Base-by-base conservation (phyloP, 352 stramenopile species). In the Phytopythium delawarense region DNA sequence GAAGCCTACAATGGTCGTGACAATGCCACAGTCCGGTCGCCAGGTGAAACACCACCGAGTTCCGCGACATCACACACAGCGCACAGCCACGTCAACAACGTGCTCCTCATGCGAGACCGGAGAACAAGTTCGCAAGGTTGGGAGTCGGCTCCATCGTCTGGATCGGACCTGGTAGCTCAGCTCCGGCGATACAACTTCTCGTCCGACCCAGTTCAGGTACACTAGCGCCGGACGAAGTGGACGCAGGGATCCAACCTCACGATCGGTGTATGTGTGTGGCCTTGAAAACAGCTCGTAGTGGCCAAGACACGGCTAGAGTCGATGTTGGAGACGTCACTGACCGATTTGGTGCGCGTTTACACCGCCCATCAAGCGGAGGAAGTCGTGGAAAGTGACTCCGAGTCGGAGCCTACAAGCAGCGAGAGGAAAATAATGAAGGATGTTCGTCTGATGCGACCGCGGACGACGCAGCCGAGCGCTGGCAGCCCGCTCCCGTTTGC, bases 31-130 rank as follows among this genome's bases (percentile, higher is more conserved):
- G 58, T 20, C 25, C n/a, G 15, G 15, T 42, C n/a, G 51, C 57
- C 53, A 28, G 57, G 37, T 13, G 18, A n/a, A 5, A 60, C 23
- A 25, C 49, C 52, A 55, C 4, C 13, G 9, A 23, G 2, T 11
- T 20, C 12, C 9, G 46, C 15, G 32, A 59, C 28, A 9, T 15
- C 35, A 1, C 39, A 58, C 9, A 45, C 67, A 20, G 66, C 64
- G 7, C 69, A 75, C 55, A 80, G 72, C 25, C 80, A 88, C 49
- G 69, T 88, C 23, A 88, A 87, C 54, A 80, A 85, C 32, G 54
- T 89, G n/a, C 66, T 82, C 20, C 76, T 59, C n/a, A 79, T 88
- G n/a, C 76, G 80, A 2, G 74, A 88, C 30, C 71, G 57, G 20
- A 69, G 73, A 15, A 18, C 57, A 40, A 37, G n/a, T 11, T 61